phyloP scores from a whole-genome alignment of 306 rosid species.

The Abrus precatorius region DNA sequence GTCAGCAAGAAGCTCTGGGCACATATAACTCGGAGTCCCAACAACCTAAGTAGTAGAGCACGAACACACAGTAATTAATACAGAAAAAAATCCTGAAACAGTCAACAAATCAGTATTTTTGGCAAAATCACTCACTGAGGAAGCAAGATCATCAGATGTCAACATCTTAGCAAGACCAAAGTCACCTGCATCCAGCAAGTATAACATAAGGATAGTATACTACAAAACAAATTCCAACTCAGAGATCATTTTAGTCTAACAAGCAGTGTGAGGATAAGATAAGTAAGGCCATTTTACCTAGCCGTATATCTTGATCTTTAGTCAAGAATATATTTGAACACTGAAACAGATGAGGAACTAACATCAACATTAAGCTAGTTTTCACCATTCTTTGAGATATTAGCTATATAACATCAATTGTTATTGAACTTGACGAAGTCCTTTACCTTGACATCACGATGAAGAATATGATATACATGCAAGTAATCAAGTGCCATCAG shows the following conservation, averaged over 20 bases:
- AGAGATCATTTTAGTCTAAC: slow-evolving; percentile 8
- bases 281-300: slow-evolving; percentile 59
- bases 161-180: slow-evolving; percentile 96
- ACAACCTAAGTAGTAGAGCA: slow-evolving; percentile 71
- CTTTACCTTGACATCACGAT: slow-evolving; percentile 95
- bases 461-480: slow-evolving; percentile 93
- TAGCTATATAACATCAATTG: slow-evolving; percentile 3
- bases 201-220: slow-evolving; percentile 31
- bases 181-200: slow-evolving; percentile 74
- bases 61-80: slow-evolving; percentile 26
- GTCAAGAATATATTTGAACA: slow-evolving; percentile 98
- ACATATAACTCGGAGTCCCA: slow-evolving; percentile 98
- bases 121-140: slow-evolving; percentile 72
- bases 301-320: slow-evolving; percentile 91
- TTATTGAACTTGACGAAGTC: slow-evolving; percentile 28
- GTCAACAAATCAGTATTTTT: neutral
- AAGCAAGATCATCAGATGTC: slow-evolving; percentile 98
- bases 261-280: slow-evolving; percentile 11
- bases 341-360: slow-evolving; percentile 60
- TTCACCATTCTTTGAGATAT: slow-evolving; percentile 40
- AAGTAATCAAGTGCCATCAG: slow-evolving; percentile 97
- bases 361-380: slow-evolving; percentile 40
- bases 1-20: slow-evolving; percentile 99
- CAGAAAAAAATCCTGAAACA: slow-evolving; percentile 19
- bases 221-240: slow-evolving; percentile 3